These are phyloP conservation scores for Nigrospora osmanthi DNA, from an alignment of 2,329 filamentous ascomycete genomes.

Conservation along the genomic window DNA sequence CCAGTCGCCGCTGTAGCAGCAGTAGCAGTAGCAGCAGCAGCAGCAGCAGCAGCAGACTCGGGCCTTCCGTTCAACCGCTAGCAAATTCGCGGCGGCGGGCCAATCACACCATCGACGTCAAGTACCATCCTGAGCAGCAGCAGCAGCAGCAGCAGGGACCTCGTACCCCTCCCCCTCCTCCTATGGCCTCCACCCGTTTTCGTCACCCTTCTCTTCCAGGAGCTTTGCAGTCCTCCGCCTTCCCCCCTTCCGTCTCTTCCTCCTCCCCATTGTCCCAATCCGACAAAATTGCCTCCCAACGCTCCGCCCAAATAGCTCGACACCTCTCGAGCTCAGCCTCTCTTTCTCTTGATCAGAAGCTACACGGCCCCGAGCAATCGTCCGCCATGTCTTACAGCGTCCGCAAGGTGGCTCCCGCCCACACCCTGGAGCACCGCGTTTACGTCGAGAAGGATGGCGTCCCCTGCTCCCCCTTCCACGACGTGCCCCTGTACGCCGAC, in stretches of 20 bases:
- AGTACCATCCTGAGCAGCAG: neutral
- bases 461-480: conserved; percentile 93
- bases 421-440: conserved; percentile 95
- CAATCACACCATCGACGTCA: conserved; percentile 5
- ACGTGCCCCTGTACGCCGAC: conserved; percentile 97
- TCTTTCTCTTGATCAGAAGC: conserved; percentile 12
- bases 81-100: neutral
- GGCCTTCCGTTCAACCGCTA: no score
- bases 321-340: conserved; percentile 37
- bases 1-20: no score
- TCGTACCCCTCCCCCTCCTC: conserved; percentile 10
- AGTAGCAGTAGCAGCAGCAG: no score
- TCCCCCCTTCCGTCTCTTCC: conserved; percentile 6
- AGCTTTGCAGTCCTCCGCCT: conserved; percentile 3
- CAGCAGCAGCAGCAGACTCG: no score
- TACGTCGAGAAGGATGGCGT: conserved; percentile 97
- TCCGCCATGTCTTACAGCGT: conserved; percentile 62
- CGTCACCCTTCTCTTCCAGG: conserved; percentile 6
- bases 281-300: conserved; percentile 38
- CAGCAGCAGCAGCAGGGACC: neutral
- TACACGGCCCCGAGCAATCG: conserved; percentile 7
- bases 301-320: conserved; percentile 47
- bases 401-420: conserved; percentile 81
- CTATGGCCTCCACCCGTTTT: conserved; percentile 6
- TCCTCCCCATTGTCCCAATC: conserved; percentile 1